Evolutionary conservation across 1,284 basidiomycete species (phyloP).

Genomic region (Stygiomarasmius scandens): DNA sequence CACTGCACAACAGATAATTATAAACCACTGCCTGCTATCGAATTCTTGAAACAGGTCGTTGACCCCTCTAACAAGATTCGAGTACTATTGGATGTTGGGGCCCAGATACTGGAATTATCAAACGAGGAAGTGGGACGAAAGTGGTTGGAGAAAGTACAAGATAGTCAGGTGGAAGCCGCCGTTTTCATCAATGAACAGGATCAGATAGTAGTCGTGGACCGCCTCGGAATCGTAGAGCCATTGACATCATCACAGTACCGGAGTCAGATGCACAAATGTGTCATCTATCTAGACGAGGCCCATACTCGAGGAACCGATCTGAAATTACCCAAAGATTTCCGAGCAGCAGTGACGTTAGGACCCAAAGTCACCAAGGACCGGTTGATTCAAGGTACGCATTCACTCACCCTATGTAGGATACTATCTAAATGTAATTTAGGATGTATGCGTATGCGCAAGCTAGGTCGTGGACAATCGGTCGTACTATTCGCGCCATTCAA

Average conservation of each 20-base stretch:
- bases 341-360: constrained; percentile 56
- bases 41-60: neutral
- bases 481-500: constrained; percentile 52
- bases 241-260: constrained; percentile 46
- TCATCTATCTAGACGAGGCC: constrained; percentile 59
- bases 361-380: constrained; percentile 56
- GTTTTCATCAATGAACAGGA: constrained; percentile 52
- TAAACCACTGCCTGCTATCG: neutral
- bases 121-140: constrained; percentile 41
- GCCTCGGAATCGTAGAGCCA: constrained; percentile 39
- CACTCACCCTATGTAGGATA: neutral
- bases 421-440: constrained; percentile 32
- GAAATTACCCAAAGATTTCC: constrained; percentile 43
- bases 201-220: constrained; percentile 42
- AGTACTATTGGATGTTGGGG: constrained; percentile 56
- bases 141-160: constrained; percentile 39
- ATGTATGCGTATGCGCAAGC: constrained; percentile 51
- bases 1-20: neutral
- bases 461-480: constrained; percentile 50
- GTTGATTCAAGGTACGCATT: constrained; percentile 47
- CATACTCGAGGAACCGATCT: constrained; percentile 62
- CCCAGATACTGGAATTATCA: constrained; percentile 56
- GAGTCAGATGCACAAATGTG: constrained; percentile 45
- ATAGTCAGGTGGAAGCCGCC: constrained; percentile 41
- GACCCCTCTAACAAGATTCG: constrained; percentile 3